Conservation (phyloP, 2,329 filamentous ascomycete species). For the Diplodia mutila region DNA sequence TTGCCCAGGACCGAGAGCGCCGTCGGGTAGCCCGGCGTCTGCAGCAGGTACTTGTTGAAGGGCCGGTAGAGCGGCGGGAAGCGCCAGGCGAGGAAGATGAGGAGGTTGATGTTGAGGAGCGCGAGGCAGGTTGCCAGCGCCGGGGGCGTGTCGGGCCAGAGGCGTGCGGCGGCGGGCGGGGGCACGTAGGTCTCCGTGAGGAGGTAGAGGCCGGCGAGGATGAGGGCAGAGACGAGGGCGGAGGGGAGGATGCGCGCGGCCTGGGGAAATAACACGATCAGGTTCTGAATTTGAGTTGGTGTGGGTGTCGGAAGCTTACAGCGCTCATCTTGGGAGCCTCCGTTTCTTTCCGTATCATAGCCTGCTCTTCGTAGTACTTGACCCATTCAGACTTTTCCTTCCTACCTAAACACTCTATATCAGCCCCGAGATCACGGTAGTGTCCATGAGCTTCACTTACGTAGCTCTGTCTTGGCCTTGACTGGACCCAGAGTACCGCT, state of each 20-base stretch:
- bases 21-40: constrained; percentile 67
- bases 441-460: constrained; percentile 36
- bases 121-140: constrained; percentile 56
- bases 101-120: constrained; percentile 63
- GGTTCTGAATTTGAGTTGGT: not conserved
- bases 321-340: constrained; percentile 39
- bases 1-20: constrained; percentile 65
- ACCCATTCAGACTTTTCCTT: constrained; percentile 35
- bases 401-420: not conserved
- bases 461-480: constrained; percentile 38
- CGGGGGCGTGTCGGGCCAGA: constrained; percentile 40
- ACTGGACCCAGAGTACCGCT: constrained; percentile 29
- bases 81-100: constrained; percentile 64
- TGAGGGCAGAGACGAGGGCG: constrained; percentile 36
- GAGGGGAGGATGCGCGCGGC: constrained; percentile 41
- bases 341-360: constrained; percentile 33
- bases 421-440: constrained; percentile 39
- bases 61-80: constrained; percentile 66
- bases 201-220: constrained; percentile 32
- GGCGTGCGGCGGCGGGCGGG: constrained; percentile 36
- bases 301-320: constrained; percentile 30
- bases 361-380: constrained; percentile 34
- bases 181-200: constrained; percentile 41
- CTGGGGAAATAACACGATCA: constrained; percentile 29
- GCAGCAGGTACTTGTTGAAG: constrained; percentile 70